Base-by-base conservation (phyloP, 805 yeast genomes). In the Teunomyces gatunensis region DNA sequence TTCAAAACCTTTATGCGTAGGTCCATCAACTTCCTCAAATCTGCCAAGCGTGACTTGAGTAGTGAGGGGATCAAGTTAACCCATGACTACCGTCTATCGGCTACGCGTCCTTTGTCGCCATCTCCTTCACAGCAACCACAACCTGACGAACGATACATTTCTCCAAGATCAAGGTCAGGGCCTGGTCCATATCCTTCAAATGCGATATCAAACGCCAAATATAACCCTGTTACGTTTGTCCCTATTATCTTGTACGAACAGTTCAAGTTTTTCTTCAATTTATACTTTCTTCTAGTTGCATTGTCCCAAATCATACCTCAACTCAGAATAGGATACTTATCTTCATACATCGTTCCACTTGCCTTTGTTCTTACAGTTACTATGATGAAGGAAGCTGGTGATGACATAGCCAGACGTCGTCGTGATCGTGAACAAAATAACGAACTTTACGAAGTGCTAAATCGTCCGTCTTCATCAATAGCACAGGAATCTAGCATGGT, bases 381-480 rank as follows among this genome's bases (percentile, higher is more conserved):
- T 1, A 91, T 95, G 96, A 72, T 85, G 55, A 94, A 94, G 64
- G 99, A 94, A 64, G 98, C 97, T 0, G 75, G 87, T 55, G 99
- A 94, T 68, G 99, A 94, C 67, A 78, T 92, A 7, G 87, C 85
- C 49, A 82, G 99, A 61, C 78, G 98, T 44, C 78, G 94, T 52
- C 79, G 99, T 53, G 99, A 94, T 64, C 74, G 73, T 39, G 98
- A 91, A 57, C 89, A 95, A 42, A 94, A 94, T 60, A 80, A 80
- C 58, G 97, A 94, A 66, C 64, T 75, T 4, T 94, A 84, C 62
- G 91, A 87, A 55, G 89, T 89, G 2, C 57, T 87, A 33, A 71
- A 65, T 52, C 50, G 72, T 13, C 40, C 51, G 5, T 23, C 49
- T 12, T 5, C 34, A 5, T 39, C 43, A 11, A n/a, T 39, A 5